These are phyloP conservation scores for Helianthus annuus DNA, from an alignment of 129 eudicot species.

Conservation along the genomic window HanXRQr2.0-SUNRISE NC_035439.2:81229161-81229660, in stretches of 20 bases:
- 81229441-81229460: background rate
- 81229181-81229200: too few relatives aligned
- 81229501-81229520: background rate
- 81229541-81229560: slow-evolving; percentile 27
- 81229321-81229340: too few relatives aligned
- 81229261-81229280: too few relatives aligned
- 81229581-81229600: background rate
- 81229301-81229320: too few relatives aligned
- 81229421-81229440: background rate
- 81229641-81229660: background rate
- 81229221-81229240: too few relatives aligned
- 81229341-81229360: too few relatives aligned
- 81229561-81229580: slow-evolving; percentile 4
- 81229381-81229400: too few relatives aligned
- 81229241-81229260: too few relatives aligned
- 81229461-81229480: slow-evolving; percentile 29
- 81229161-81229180: too few relatives aligned
- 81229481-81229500: slow-evolving; percentile 30
- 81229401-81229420: background rate
- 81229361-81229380: too few relatives aligned
- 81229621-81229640: slow-evolving; percentile 11
- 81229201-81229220: too few relatives aligned
- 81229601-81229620: slow-evolving; percentile 20
- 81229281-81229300: too few relatives aligned
- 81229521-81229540: slow-evolving; percentile 44